Percentiles rank a stretch among this genome's conserved stretches.
phyloP scores from a whole-genome alignment of 2,329 filamentous ascomycete species.

The Pestalotiopsis sp. region DNA sequence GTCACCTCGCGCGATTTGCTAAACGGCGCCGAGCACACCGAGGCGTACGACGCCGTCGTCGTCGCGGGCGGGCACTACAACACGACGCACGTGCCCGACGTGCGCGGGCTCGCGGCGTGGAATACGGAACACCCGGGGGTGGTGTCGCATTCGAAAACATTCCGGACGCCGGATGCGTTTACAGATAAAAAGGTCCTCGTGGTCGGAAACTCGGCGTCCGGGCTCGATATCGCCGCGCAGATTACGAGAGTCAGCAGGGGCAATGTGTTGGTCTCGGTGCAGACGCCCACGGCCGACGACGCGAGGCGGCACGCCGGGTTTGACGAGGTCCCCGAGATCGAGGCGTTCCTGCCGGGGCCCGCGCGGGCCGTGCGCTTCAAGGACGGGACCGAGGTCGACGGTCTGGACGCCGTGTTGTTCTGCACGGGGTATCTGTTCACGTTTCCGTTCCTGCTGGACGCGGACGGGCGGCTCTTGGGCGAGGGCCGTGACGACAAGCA shows the following conservation, averaged over 20 bases:
- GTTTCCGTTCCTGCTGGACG: slow-evolving; percentile 66
- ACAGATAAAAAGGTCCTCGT: slow-evolving; percentile 73
- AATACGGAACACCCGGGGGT: slow-evolving; percentile 56
- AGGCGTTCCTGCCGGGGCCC: slow-evolving; percentile 51
- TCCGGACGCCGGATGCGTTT: slow-evolving; percentile 66
- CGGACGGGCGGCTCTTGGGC: slow-evolving; percentile 20
- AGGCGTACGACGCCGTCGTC: slow-evolving; percentile 72
- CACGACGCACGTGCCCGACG: slow-evolving; percentile 65
- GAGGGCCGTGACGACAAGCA: not conserved
- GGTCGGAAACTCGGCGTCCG: slow-evolving; percentile 82
- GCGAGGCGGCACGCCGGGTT: slow-evolving; percentile 43
- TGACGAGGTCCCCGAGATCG: slow-evolving; percentile 58
- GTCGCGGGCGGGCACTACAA: slow-evolving; percentile 76
- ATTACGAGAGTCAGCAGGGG: slow-evolving; percentile 61
- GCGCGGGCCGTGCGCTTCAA: slow-evolving; percentile 60
- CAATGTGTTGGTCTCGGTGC: slow-evolving; percentile 66
- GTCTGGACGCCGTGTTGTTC: slow-evolving; percentile 78
- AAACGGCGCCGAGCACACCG: slow-evolving; percentile 37
- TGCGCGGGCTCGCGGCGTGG: slow-evolving; percentile 61
- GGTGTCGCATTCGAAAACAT: slow-evolving; percentile 78
- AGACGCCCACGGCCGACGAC: slow-evolving; percentile 46
- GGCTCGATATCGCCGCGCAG: slow-evolving; percentile 79
- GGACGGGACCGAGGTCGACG: slow-evolving; percentile 62
- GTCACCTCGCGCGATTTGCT: slow-evolving; percentile 54
- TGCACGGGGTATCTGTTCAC: slow-evolving; percentile 89